These are phyloP conservation scores for Aspergillus conjunctus DNA, from an alignment of 495 filamentous ascomycete species.

Conservation along the genomic window DNA sequence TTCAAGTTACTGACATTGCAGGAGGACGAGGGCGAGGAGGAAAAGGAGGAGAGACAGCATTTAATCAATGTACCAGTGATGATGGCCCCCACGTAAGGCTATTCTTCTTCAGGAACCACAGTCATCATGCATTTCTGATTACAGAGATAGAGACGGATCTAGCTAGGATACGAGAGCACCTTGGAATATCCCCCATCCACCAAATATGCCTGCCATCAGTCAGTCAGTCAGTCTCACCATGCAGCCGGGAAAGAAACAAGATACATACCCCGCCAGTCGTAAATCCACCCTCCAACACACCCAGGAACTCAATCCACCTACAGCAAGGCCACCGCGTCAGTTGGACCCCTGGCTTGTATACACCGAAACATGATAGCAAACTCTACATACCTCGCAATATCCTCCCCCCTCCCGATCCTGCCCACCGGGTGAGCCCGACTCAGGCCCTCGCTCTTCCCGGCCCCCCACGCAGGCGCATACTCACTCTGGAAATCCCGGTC, in stretches of 20 bases:
- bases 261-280: neutral
- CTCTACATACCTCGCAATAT: conserved; percentile 1
- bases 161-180: neutral
- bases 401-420: neutral
- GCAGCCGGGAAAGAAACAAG: neutral
- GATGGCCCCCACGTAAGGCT: neutral
- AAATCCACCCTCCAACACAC: neutral
- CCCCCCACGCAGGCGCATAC: neutral
- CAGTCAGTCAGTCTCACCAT: neutral
- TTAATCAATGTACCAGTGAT: neutral
- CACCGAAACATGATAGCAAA: too few relatives aligned
- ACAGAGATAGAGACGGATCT: too few relatives aligned
- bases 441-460: neutral
- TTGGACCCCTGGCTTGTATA: too few relatives aligned
- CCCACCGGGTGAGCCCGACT: neutral
- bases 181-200: neutral
- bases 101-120: neutral
- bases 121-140: neutral
- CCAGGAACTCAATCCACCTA: conserved; percentile 1
- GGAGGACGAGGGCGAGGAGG: neutral
- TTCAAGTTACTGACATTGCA: too few relatives aligned
- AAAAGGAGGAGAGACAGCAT: neutral
- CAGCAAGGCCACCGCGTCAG: neutral
- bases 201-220: neutral
- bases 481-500: neutral